Evolutionary conservation across 805 yeast genomes (phyloP), one percentile per base, ranked within the genome.

Genomic region (Candida golubevii): DNA sequence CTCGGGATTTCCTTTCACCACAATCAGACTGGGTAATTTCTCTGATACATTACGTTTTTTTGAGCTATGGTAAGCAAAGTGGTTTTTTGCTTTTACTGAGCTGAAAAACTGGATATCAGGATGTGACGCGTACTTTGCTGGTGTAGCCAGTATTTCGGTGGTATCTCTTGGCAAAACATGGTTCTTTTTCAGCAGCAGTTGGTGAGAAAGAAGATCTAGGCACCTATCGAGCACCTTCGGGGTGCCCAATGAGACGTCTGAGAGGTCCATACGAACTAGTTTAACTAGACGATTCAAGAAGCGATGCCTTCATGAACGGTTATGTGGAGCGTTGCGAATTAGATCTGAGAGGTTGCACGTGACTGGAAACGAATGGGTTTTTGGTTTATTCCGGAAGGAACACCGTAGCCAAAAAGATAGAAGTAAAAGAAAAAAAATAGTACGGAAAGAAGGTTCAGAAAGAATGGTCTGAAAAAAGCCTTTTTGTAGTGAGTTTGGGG

Each of bases 81-180:
- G 74, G 51, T 69, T 61, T 37, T 62, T 62, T 7, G 56, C 47
- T 44, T 70, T 68, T 10, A 70, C 59, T 14, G 57, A 52, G 38
- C 61, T 62, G 48, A 70, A 70, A 57, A 60, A 67, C 50, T 66
- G 68, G 41, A 70, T 61, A 45, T 66, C 72, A 11, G 74, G 71
- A 48, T 69, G 69, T 10, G 58, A 47, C 14, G 45, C 47, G 41
- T 43, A 53, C n/a, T 46, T 47, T 12, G 50, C 45, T 3, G 56
- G 55, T 8, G 55, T 51, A 51, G 23, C 23, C 23, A 18, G 23
- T 18, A 18, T 18, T 18, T 18, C 23, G 5, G 23, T 18, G 23
- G 23, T 18, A 18, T 18, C 23, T 18, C 23, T 18, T 18, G 23
- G 23, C 5, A 18, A 18, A 26, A 27, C 12, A 13, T 6, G 15